Percentiles rank a stretch among this genome's conserved stretches.
Conservation (phyloP, 176 grass and related monocot genomes). For the Oryza coarctata region DNA sequence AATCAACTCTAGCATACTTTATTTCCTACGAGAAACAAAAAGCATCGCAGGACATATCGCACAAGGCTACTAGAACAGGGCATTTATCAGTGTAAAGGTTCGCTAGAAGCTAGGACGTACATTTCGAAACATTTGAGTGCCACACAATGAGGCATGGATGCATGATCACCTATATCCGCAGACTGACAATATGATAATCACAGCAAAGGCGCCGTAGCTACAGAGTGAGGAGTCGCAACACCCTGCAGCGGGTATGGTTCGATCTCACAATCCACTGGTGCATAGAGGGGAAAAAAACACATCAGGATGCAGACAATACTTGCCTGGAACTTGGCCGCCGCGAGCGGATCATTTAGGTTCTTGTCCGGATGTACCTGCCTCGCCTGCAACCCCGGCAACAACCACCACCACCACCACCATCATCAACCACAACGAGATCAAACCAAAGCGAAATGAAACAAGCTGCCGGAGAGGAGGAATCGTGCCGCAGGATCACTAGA, state of each 20-base stretch:
- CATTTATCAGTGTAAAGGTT: not conserved
- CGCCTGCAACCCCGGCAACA: constrained; percentile 54
- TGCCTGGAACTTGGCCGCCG: constrained; percentile 78
- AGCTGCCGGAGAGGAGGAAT: not conserved
- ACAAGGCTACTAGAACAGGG: not conserved
- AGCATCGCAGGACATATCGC: not conserved
- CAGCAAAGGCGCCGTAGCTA: not conserved
- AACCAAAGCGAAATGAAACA: not conserved
- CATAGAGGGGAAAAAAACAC: not conserved
- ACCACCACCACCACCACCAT: not conserved
- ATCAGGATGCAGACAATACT: constrained; percentile 18
- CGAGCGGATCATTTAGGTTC: constrained; percentile 69
- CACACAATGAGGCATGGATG: not conserved
- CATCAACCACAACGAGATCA: constrained; percentile 13
- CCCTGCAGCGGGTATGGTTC: not conserved
- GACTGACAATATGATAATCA: not conserved
- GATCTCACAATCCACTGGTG: not conserved
- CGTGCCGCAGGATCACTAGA: not conserved
- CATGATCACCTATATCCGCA: not conserved
- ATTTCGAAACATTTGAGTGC: not conserved
- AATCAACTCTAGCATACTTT: not conserved
- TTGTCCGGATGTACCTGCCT: constrained; percentile 81
- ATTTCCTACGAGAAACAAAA: constrained; percentile 1
- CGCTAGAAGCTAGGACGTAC: not conserved
- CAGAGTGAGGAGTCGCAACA: not conserved